A percentile compares a stretch with the other conserved stretches of the same genome.
These are phyloP conservation scores for Nitzschia sp. DNA, from an alignment of 108 stramenopile species.

Conservation along the genomic window DNA sequence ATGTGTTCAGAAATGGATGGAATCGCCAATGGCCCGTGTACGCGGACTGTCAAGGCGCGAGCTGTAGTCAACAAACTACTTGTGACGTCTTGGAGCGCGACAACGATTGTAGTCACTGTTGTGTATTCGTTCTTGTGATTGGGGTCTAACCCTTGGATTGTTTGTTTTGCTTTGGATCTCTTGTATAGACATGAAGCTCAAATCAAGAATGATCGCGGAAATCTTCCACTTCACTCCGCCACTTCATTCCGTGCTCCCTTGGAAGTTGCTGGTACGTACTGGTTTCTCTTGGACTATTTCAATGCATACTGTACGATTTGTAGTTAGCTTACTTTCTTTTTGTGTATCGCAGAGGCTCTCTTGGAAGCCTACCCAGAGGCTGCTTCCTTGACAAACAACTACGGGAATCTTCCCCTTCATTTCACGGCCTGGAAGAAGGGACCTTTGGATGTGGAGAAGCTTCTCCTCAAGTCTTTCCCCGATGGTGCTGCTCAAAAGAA, in stretches of 20 bases:
- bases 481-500: slow-evolving; percentile 87
- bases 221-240: slow-evolving; percentile 82
- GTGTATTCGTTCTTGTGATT: too few species aligned
- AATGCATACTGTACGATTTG: background rate
- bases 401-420: slow-evolving; percentile 82
- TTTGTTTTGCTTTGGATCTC: background rate
- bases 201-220: slow-evolving; percentile 77
- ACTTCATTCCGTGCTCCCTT: slow-evolving; percentile 79
- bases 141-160: background rate
- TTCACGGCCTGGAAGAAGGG: slow-evolving; percentile 89
- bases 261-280: slow-evolving; percentile 59
- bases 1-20: background rate
- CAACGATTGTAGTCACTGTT: too few species aligned
- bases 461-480: slow-evolving; percentile 74
- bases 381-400: slow-evolving; percentile 83
- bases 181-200: slow-evolving; percentile 62
- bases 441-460: slow-evolving; percentile 76
- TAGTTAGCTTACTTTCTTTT: background rate
- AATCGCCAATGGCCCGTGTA: too few species aligned
- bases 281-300: background rate
- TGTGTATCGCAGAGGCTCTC: slow-evolving; percentile 53
- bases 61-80: too few species aligned
- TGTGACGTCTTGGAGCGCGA: too few species aligned
- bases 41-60: too few species aligned
- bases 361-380: slow-evolving; percentile 85